Conservation (phyloP, 352 stramenopile genomes). For the Globisporangium nodosum region DNA sequence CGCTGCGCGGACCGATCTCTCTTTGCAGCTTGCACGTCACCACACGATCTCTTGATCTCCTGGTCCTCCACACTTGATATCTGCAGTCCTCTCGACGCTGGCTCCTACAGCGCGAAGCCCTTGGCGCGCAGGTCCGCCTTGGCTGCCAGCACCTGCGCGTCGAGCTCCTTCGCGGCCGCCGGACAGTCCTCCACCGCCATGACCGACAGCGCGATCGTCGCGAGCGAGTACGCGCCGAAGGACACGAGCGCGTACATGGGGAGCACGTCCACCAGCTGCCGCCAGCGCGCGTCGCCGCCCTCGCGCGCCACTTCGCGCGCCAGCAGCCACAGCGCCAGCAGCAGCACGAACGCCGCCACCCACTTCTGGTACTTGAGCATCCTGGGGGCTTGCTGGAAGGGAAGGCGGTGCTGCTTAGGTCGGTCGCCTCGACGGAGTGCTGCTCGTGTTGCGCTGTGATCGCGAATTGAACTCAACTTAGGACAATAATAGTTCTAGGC, state of each 20-base stretch:
- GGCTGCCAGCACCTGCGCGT: constrained; percentile 56
- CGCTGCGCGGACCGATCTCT: too few species aligned
- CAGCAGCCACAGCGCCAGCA: constrained; percentile 49
- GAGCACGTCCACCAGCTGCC: constrained; percentile 49
- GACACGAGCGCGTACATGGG: constrained; percentile 66
- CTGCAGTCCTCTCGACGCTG: too few species aligned
- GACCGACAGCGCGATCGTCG: constrained; percentile 55
- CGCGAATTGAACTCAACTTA: too few species aligned
- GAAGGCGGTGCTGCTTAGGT: too few species aligned
- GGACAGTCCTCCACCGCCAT: constrained; percentile 69
- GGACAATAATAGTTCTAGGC: too few species aligned
- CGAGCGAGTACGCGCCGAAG: constrained; percentile 72
- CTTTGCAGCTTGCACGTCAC: too few species aligned
- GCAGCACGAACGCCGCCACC: constrained; percentile 36
- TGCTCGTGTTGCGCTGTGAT: too few species aligned
- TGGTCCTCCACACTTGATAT: too few species aligned
- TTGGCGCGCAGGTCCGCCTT: constrained; percentile 58
- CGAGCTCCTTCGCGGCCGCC: constrained; percentile 60
- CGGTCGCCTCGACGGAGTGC: too few species aligned
- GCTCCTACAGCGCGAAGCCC: constrained; percentile 38
- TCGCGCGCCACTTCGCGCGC: constrained; percentile 37
- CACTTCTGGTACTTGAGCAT: constrained; percentile 85
- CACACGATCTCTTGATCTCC: too few species aligned
- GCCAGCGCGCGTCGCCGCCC: constrained; percentile 25
- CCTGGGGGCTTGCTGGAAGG: too few species aligned